These are phyloP conservation scores for Colletotrichum sp. DNA, from an alignment of 2,329 filamentous ascomycete genomes.

Conservation along the genomic window DNA sequence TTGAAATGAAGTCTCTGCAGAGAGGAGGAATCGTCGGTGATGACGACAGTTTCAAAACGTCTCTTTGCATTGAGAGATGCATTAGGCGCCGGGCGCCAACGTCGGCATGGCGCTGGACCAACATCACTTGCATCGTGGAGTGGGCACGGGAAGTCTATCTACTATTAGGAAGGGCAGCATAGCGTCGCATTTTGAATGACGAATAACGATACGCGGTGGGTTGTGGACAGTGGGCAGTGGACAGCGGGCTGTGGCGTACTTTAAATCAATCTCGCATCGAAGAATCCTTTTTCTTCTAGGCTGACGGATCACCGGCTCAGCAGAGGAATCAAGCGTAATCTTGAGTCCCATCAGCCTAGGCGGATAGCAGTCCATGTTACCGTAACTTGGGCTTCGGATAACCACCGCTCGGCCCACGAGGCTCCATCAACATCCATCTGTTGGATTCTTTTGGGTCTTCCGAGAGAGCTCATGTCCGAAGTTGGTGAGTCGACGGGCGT, in stretches of 20 bases:
- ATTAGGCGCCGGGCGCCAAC: background rate
- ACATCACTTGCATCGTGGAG: background rate
- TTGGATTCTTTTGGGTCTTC: background rate
- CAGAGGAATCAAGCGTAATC: background rate
- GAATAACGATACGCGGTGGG: background rate
- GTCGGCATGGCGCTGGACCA: background rate
- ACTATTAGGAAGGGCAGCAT: background rate
- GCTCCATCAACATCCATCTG: background rate
- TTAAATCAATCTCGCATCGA: constrained; percentile 8
- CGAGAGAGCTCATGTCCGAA: background rate
- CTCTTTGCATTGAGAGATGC: background rate
- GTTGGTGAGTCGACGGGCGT: background rate
- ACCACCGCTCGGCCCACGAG: background rate
- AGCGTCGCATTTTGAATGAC: background rate
- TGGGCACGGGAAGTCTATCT: constrained; percentile 14
- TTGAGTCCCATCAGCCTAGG: background rate
- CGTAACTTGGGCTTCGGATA: background rate
- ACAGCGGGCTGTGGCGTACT: background rate
- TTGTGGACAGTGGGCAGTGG: background rate
- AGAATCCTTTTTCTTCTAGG: background rate
- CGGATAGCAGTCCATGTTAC: background rate
- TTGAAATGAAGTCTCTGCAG: background rate
- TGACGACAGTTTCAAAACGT: background rate
- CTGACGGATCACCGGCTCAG: background rate
- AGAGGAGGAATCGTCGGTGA: background rate